Percentiles rank a stretch among this genome's conserved stretches.
These are phyloP conservation scores for Aureobasidium sp. DNA, from an alignment of 2,329 filamentous ascomycete species.

Conservation along the genomic window DNA sequence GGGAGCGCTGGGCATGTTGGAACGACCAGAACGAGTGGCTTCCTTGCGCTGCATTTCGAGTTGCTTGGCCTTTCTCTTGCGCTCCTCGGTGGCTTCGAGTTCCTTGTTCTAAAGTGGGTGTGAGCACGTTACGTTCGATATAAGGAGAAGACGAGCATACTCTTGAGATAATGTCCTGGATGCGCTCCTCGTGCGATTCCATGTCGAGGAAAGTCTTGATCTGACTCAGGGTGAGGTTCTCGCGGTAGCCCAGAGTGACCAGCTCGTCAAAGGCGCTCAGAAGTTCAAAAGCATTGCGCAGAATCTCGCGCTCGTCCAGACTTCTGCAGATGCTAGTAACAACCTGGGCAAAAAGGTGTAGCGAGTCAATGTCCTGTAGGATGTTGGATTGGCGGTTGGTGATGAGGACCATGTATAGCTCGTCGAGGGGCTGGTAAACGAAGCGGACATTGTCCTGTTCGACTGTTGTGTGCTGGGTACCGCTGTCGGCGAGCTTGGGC, in stretches of 20 bases:
- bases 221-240: conserved; percentile 92
- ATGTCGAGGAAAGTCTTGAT: conserved; percentile 99
- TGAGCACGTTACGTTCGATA: conserved; percentile 9
- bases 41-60: conserved; percentile 98
- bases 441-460: conserved; percentile 99
- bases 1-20: conserved; percentile 57
- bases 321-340: conserved; percentile 95
- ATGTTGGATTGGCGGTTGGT: conserved; percentile 99
- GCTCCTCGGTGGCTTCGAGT: conserved; percentile 93
- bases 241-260: conserved; percentile 88
- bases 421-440: conserved; percentile 97
- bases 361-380: conserved; percentile 95
- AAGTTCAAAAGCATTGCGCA: conserved; percentile 90
- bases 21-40: conserved; percentile 53
- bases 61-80: conserved; percentile 97
- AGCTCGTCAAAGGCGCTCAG: conserved; percentile 96
- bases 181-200: conserved; percentile 98
- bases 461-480: conserved; percentile 95
- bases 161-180: conserved; percentile 93
- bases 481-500: conserved; percentile 91
- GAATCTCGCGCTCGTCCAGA: conserved; percentile 89
- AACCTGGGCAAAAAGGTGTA: conserved; percentile 96
- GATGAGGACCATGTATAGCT: conserved; percentile 99
- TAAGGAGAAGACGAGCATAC: conserved; percentile 39
- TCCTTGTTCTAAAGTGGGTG: conserved; percentile 73